Base-by-base conservation (phyloP, 805 yeast genomes). In the Sugiyamaella marilandica region DNA sequence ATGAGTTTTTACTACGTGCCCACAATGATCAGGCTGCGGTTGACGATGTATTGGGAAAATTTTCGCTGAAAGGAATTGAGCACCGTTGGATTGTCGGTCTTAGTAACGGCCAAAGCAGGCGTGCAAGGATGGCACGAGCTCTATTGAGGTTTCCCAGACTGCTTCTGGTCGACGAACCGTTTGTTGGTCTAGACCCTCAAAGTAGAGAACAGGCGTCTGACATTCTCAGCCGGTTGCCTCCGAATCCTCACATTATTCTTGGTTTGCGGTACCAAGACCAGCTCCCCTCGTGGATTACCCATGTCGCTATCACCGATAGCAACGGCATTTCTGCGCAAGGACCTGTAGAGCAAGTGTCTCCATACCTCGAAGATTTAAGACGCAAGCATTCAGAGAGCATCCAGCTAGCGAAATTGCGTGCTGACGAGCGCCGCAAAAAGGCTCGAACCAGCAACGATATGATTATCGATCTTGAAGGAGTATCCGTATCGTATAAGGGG, bases 81-180 rank as follows among this genome's bases (percentile, higher is more conserved):
- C 75, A 81, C 51, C 79, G 88, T 54, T 92, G 95, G 89, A 80
- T 87, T 33, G 87, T 88, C 66, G 87, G 92, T 0, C 72, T 94
- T 43, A 87, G 96, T 66, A 94, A 94, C 67, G 99, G 99, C 0
- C 99, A 94, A 68, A 82, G 87, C 66, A 76, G 99, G 60, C 74
- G 99, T 48, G 96, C 97, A 0, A 76, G 97, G 55, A 70, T 94
- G 26, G 98, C 97, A 0, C 77, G 79, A 55, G 82, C 90, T 0
- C 61, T 94, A 41, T 75, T 88, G 51, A 72, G 74, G 44, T 71
- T 78, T 33, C 96, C 97, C 0, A 72, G 74, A 43, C 58, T 90
- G 31, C 69, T 90, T 50, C 65, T 92, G 3, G 75, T 92, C 16
- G 98, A 94, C 66, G 98, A 94, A 62, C 97, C 97, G 9, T 92